Conservation (phyloP, 2,329 filamentous ascomycete species). For the Fragosphaeria purpurea region DNA sequence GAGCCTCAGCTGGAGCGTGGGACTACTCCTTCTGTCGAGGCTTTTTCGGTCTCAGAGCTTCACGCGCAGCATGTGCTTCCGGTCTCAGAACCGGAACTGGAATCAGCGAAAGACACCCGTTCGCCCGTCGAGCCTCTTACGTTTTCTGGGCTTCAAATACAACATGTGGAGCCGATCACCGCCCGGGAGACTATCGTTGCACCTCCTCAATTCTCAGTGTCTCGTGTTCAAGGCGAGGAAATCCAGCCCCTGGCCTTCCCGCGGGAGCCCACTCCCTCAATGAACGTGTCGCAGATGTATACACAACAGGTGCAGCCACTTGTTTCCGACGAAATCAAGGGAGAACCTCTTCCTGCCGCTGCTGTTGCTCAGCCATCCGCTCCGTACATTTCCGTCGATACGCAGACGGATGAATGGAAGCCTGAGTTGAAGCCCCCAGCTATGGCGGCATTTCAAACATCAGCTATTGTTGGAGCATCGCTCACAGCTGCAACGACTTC, state of each 20-base stretch:
- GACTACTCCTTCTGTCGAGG: slow-evolving; percentile 1
- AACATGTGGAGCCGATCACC: slow-evolving; percentile 16
- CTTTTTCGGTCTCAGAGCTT: slow-evolving; percentile 10
- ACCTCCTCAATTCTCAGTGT: slow-evolving; percentile 24
- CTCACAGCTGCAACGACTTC: neutral
- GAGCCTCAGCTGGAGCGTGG: slow-evolving; percentile 22
- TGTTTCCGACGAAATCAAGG: slow-evolving; percentile 3
- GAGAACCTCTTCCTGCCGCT: neutral
- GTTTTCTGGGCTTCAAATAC: slow-evolving; percentile 23
- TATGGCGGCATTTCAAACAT: slow-evolving; percentile 26
- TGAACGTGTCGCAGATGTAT: slow-evolving; percentile 8
- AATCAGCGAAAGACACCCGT: slow-evolving; percentile 12
- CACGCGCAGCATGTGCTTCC: slow-evolving; percentile 7
- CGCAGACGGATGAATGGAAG: slow-evolving; percentile 13
- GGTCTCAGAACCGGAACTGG: slow-evolving; percentile 13
- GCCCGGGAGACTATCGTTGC: slow-evolving; percentile 17
- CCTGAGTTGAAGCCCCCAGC: neutral
- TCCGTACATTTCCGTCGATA: neutral
- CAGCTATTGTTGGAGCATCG: slow-evolving; percentile 23
- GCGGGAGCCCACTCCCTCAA: slow-evolving; percentile 8
- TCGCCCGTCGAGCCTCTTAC: slow-evolving; percentile 16
- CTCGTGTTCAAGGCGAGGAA: slow-evolving; percentile 24
- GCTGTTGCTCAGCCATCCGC: too few relatives aligned
- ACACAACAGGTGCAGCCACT: slow-evolving; percentile 7
- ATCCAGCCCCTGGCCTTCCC: slow-evolving; percentile 18